Evolutionary conservation across 176 grass and related monocot genomes (phyloP), one percentile per base, ranked within the genome.

Genomic region (Phoenix roebelenii): DNA sequence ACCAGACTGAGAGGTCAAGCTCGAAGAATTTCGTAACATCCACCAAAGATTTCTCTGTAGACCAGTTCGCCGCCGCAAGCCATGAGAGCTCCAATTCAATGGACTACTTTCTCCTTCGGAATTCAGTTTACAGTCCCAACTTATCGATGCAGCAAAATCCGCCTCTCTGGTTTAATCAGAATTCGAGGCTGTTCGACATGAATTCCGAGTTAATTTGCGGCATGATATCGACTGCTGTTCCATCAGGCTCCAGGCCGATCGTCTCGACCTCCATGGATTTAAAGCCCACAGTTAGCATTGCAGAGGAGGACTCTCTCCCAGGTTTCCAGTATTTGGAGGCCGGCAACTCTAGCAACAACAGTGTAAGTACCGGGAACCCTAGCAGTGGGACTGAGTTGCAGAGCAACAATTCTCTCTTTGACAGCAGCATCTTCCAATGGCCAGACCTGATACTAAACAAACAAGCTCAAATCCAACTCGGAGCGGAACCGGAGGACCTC

Each of bases 401-500:
- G 62, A 50, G 15, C 62, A 52, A 44, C 12, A 65, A 22, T 49
- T 52, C 63, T 50, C 24, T 63, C 35, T 63, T 49, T 5, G 35
- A 22, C 35, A 50, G 39, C 49, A 44, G 48, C 48, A 29, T 66
- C 49, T 66, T 66, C 50, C 63, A 48, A 6, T 66, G 63, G 63
- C 25, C 63, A 23, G 63, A 53, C 16, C 18, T 66, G 49, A 7
- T 23, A 7, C 14, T 39, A 0, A 49, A 65, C 22, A 52, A 52
- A 22, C 50, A 52, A 5, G 15, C 50, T 7, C 63, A 26, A 5
- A 15, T 53, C 49, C 49, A 66, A 2, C 15, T 66, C 16, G 62
- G 7, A 18, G 63, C 23, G 14, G 63, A 66, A 24, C 49, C 63
- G 3, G 63, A 66, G 63, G 63, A 66, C 20, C 63, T 66, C 49